These are phyloP conservation scores for Pontederia paniculata DNA, from an alignment of 176 grass and related monocot genomes.

Conservation along the genomic window DNA sequence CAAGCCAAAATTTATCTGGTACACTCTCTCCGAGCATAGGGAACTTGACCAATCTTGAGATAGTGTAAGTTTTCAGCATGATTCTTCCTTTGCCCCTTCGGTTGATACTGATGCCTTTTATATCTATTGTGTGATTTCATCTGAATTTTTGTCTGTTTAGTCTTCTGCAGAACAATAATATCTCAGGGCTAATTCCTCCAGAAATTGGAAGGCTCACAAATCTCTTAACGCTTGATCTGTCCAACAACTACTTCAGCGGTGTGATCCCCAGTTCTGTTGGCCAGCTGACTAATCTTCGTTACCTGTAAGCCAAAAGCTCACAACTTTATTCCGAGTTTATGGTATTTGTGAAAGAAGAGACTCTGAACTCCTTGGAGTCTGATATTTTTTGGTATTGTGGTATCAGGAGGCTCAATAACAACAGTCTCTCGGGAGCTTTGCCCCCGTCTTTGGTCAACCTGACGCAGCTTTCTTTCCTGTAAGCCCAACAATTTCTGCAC, in stretches of 20 bases:
- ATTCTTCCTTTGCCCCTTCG: conserved; percentile 13
- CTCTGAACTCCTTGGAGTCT: background rate
- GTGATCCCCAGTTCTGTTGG: conserved; percentile 52
- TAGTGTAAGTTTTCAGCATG: conserved; percentile 21
- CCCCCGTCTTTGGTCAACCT: conserved; percentile 47
- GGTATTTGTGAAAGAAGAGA: background rate
- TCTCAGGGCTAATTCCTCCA: conserved; percentile 54
- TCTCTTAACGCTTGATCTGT: conserved; percentile 81
- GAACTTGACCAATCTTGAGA: conserved; percentile 29
- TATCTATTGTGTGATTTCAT: background rate
- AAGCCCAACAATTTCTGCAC: conserved; percentile 18
- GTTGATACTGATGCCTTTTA: conserved; percentile 9
- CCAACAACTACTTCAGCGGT: conserved; percentile 54
- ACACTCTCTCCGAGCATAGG: conserved; percentile 31
- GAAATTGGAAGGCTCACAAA: conserved; percentile 64
- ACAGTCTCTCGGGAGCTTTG: conserved; percentile 69
- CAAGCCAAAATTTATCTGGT: conserved; percentile 30
- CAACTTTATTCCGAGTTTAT: background rate
- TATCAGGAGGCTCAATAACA: conserved; percentile 83
- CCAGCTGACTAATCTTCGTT: conserved; percentile 67
- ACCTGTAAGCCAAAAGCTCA: conserved; percentile 48
- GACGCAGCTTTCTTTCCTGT: conserved; percentile 74
- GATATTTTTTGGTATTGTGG: conserved; percentile 16
- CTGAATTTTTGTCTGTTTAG: conserved; percentile 22
- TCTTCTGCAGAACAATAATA: conserved; percentile 83